phyloP scores from a whole-genome alignment of 2,329 filamentous ascomycete genomes.

The Epichloe scottii region DNA sequence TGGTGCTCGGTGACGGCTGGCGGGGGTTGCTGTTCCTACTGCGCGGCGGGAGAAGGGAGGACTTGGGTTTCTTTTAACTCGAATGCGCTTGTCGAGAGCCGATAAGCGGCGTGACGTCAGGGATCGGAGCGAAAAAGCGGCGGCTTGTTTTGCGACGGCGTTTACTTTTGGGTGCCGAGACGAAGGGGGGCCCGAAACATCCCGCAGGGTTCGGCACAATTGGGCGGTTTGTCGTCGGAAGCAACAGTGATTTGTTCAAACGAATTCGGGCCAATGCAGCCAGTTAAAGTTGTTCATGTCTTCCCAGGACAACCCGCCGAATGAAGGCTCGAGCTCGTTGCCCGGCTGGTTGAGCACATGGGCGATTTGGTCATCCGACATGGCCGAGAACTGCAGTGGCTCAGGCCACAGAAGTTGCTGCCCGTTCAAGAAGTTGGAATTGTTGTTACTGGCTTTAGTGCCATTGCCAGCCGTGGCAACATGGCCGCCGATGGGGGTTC shows the following conservation, averaged over 20 bases:
- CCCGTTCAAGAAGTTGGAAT: constrained; percentile 16
- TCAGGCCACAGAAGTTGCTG: constrained; percentile 30
- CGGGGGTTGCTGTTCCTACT: neutral
- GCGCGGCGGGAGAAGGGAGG: neutral
- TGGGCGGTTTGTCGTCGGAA: neutral
- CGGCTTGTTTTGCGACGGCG: neutral
- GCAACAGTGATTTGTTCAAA: neutral
- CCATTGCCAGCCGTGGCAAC: neutral
- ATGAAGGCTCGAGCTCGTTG: constrained; percentile 42
- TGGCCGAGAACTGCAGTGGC: constrained; percentile 50
- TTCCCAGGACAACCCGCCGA: constrained; percentile 45
- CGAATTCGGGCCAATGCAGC: constrained; percentile 37
- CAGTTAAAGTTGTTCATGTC: constrained; percentile 47
- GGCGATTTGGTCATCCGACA: constrained; percentile 57
- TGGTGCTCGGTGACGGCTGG: too few species aligned
- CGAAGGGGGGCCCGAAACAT: neutral
- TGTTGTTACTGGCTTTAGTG: constrained; percentile 7
- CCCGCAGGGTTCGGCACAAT: neutral
- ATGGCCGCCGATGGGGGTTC: constrained; percentile 7
- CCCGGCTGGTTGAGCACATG: constrained; percentile 53
- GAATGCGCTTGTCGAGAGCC: neutral
- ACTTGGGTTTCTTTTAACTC: neutral
- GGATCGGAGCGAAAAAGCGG: neutral
- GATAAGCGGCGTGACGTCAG: neutral
- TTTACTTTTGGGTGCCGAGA: neutral